A percentile compares a stretch with the other conserved stretches of the same genome.
Conservation (phyloP, 495 filamentous ascomycete genomes). For the Penicillium waksmanii region DNA sequence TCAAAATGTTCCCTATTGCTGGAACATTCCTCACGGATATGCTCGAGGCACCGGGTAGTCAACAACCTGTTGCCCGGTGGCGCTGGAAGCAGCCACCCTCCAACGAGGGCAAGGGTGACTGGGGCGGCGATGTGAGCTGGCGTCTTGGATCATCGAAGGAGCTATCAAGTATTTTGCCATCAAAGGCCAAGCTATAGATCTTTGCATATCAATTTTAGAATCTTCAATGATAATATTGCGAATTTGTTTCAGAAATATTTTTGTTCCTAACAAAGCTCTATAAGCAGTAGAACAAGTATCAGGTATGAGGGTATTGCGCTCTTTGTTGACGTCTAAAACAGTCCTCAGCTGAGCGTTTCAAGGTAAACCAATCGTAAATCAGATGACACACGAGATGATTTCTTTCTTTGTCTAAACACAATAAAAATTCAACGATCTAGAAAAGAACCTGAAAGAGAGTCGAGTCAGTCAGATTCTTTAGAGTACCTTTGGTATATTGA, state of each 20-base stretch:
- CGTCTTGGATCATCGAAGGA: conserved; percentile 41
- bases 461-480: too few relatives aligned
- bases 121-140: conserved; percentile 48
- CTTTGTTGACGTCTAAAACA: too few relatives aligned
- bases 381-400: too few relatives aligned
- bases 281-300: too few relatives aligned
- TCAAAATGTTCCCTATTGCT: conserved; percentile 61
- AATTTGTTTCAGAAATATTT: neutral
- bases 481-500: too few relatives aligned
- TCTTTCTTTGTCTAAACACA: too few relatives aligned
- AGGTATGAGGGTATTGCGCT: neutral
- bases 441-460: too few relatives aligned
- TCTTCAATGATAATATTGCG: neutral
- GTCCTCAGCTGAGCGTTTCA: too few relatives aligned
- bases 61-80: conserved; percentile 46
- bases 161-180: conserved; percentile 29
- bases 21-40: conserved; percentile 52
- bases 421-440: too few relatives aligned
- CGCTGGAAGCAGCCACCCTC: conserved; percentile 42
- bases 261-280: neutral
- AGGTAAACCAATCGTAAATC: too few relatives aligned
- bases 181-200: conserved; percentile 33
- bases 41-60: conserved; percentile 26
- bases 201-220: conserved; percentile 1
- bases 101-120: conserved; percentile 27